Base-by-base conservation (phyloP, 202 grass and related monocot genomes). In the Bolboschoenoplectus hybrid region DNA sequence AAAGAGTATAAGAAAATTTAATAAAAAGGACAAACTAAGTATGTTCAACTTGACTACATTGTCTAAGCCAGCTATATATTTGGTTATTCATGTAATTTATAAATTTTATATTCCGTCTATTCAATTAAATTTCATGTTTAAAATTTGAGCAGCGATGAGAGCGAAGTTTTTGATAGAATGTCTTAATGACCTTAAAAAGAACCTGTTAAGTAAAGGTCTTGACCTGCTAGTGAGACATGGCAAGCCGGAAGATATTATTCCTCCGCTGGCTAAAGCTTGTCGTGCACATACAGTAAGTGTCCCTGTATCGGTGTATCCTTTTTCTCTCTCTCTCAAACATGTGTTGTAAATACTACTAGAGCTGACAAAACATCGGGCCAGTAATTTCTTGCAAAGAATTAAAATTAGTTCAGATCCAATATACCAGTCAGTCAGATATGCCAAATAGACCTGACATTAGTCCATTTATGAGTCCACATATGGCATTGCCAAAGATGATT, bases 141-240 rank as follows among this genome's bases (percentile, higher is more conserved):
- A 74, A 14, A 60, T 80, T 63, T 38, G 74, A 49, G 74, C 90
- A 98, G 93, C 86, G 11, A 32, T 90, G 55, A 91, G 96, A 85
- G 89, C 87, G 0, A 91, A 92, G 39, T 98, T 98, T 83, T 62
- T 95, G 90, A 86, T 94, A 9, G 91, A 92, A 85, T 94, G 96
- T 77, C 19, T 98, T 57, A 85, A 40, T 12, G 90, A 92, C 74
- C 82, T 98, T 80, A 95, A 92, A 86, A 57, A 84, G 39, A 98
- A 86, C 52, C 83, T 98, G 80, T 91, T 77, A 85, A 98, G 93
- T 17, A 77, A 84, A 53, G 91, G 96, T 51, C 82, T 94, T 13
- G 84, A 98, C 61, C 56, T 98, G 82, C 87, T 98, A 38, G 67
- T 98, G 78, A 84, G 82, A 53, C 77, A 90, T 10, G 91, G 96